phyloP scores from a whole-genome alignment of 2,329 filamentous ascomycete species.

The Metarhizium humberi region DNA sequence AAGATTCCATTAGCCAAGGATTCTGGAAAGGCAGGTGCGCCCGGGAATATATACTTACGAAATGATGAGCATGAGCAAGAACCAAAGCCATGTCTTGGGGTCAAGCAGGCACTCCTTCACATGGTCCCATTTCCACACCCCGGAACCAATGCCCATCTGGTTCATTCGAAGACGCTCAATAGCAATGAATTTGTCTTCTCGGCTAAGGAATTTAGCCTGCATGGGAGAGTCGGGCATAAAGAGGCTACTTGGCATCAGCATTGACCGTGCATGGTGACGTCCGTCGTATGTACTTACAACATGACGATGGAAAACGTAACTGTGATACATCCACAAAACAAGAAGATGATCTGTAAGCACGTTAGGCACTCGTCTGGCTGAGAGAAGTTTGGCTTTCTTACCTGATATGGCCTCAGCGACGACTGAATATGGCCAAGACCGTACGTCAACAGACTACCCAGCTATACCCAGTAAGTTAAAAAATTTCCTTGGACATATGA shows the following conservation, averaged over 20 bases:
- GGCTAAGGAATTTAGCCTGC: slow-evolving; percentile 45
- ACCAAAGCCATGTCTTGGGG: slow-evolving; percentile 34
- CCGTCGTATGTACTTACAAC: slow-evolving; percentile 20
- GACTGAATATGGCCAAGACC: slow-evolving; percentile 22
- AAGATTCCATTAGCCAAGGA: neutral
- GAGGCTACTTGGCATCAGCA: slow-evolving; percentile 11
- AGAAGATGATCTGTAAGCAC: slow-evolving; percentile 18
- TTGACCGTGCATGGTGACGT: neutral
- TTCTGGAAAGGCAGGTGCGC: neutral
- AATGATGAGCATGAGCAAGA: slow-evolving; percentile 39
- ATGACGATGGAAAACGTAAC: slow-evolving; percentile 38
- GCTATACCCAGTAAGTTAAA: slow-evolving; percentile 2
- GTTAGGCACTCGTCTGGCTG: neutral
- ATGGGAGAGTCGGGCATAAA: slow-evolving; percentile 58
- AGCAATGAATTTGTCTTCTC: slow-evolving; percentile 47
- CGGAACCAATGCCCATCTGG: slow-evolving; percentile 31
- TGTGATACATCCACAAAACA: slow-evolving; percentile 27
- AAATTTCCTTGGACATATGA: no score
- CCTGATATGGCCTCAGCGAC: slow-evolving; percentile 29
- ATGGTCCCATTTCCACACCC: slow-evolving; percentile 32
- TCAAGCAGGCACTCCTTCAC: slow-evolving; percentile 28
- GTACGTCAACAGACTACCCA: slow-evolving; percentile 21
- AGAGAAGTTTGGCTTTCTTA: neutral
- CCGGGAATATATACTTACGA: slow-evolving; percentile 25
- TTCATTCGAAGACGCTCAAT: slow-evolving; percentile 47